phyloP scores from a whole-genome alignment of 768 basidiomycete species.

The Agaricus bisporus region DNA sequence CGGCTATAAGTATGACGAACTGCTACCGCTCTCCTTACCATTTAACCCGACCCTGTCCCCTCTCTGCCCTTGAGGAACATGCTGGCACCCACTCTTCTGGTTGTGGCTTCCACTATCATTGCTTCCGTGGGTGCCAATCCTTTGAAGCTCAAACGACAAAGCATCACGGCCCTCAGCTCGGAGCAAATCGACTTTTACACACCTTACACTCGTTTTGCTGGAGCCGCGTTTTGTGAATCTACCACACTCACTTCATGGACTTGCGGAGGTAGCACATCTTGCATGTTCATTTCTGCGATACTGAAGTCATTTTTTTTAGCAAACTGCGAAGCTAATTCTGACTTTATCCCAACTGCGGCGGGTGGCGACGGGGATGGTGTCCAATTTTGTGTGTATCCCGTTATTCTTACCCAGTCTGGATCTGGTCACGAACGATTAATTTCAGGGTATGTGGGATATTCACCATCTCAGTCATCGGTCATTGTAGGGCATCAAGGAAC shows the following conservation, averaged over 20 bases:
- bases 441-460: conserved; percentile 10
- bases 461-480: conserved; percentile 16
- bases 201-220: conserved; percentile 43
- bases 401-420: not conserved
- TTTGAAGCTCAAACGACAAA: conserved; percentile 7
- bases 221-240: conserved; percentile 42
- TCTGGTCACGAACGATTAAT: not conserved
- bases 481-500: conserved; percentile 33
- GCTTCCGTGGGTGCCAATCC: not conserved
- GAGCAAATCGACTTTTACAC: conserved; percentile 35
- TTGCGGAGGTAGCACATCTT: conserved; percentile 40
- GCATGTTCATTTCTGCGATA: not conserved
- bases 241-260: conserved; percentile 39
- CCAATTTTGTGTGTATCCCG: conserved; percentile 33
- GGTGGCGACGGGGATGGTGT: conserved; percentile 39
- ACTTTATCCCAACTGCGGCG: conserved; percentile 41
- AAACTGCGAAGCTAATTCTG: conserved; percentile 12
- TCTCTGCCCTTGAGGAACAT: too few relatives aligned
- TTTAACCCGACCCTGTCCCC: too few relatives aligned
- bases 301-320: not conserved
- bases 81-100: too few relatives aligned
- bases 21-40: too few relatives aligned
- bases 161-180: conserved; percentile 29
- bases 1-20: too few relatives aligned
- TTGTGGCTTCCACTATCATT: not conserved